Percentiles rank a stretch among this genome's conserved stretches.
phyloP scores from a whole-genome alignment of 148 eudicot species.

The Chenopodium suecicum region DNA sequence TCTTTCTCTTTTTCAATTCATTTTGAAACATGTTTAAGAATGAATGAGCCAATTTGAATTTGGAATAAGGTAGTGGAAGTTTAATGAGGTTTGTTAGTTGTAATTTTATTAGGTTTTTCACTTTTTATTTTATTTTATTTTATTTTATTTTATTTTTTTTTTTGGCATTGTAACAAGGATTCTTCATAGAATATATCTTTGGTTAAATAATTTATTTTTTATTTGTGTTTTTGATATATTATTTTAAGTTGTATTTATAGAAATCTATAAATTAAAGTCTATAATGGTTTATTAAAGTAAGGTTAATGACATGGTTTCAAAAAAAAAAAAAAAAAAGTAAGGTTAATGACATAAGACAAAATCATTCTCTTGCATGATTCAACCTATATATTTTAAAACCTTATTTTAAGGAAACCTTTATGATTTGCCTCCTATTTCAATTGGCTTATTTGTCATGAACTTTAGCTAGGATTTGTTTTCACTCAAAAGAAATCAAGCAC shows the following conservation, averaged over 20 bases:
- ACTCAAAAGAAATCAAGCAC: not conserved
- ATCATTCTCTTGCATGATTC: not conserved
- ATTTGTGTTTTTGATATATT: too few species aligned
- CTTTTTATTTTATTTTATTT: too few species aligned
- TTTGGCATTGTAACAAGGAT: not conserved
- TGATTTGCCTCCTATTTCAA: not conserved
- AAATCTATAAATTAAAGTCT: too few species aligned
- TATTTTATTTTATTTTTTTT: too few species aligned
- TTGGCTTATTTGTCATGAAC: too few species aligned
- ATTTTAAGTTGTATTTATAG: too few species aligned
- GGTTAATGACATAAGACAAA: constrained; percentile 5
- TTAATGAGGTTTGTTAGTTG: constrained; percentile 1
- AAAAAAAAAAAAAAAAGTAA: not conserved
- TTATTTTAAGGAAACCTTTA: not conserved
- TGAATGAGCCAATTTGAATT: constrained; percentile 19
- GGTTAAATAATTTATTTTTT: too few species aligned
- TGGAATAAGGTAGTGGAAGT: constrained; percentile 30
- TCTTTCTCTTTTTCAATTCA: constrained; percentile 15
- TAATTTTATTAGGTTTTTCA: not conserved
- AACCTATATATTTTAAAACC: not conserved
- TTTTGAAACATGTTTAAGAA: constrained; percentile 20
- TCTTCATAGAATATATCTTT: constrained; percentile 1
- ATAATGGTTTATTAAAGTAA: constrained; percentile 1
- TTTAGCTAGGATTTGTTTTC: too few species aligned
- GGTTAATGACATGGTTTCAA: not conserved